Percentiles rank a stretch among this genome's conserved stretches.
Conservation (phyloP, 805 yeast genomes). For the Lipomyces yamadae region DNA sequence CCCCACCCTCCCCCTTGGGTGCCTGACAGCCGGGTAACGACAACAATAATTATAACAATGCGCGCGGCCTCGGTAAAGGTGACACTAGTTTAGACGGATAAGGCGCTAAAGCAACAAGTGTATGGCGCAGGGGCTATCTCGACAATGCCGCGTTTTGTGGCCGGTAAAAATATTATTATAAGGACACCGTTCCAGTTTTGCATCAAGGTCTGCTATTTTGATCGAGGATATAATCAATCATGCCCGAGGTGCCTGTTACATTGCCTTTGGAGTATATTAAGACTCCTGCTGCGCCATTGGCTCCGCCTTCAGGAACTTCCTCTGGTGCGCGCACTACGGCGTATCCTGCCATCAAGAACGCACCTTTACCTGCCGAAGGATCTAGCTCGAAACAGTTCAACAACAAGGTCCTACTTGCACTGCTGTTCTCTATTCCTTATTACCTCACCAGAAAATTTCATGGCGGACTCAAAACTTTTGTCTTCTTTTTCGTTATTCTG, state of each 20-base stretch:
- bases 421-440: constrained; percentile 63
- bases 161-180: too few relatives aligned
- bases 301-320: constrained; percentile 50
- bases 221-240: not conserved
- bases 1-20: too few relatives aligned
- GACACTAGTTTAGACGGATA: not conserved
- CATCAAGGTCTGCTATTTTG: too few relatives aligned
- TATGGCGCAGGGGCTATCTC: not conserved
- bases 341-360: constrained; percentile 78
- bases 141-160: too few relatives aligned
- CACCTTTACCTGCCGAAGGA: constrained; percentile 90
- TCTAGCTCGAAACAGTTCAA: constrained; percentile 79
- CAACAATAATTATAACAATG: too few relatives aligned
- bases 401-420: constrained; percentile 58
- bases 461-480: constrained; percentile 66
- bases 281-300: constrained; percentile 61
- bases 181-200: too few relatives aligned
- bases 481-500: constrained; percentile 60
- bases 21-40: too few relatives aligned
- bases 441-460: constrained; percentile 68
- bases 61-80: not conserved
- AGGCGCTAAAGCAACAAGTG: not conserved
- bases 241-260: constrained; percentile 19
- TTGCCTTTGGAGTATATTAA: constrained; percentile 55
- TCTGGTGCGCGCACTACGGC: constrained; percentile 59